Percentiles rank a stretch among this genome's conserved stretches.
Evolutionary conservation across 1,139 yeast genomes (phyloP).

Genomic region (Blastobotrys ciferrii): DNA sequence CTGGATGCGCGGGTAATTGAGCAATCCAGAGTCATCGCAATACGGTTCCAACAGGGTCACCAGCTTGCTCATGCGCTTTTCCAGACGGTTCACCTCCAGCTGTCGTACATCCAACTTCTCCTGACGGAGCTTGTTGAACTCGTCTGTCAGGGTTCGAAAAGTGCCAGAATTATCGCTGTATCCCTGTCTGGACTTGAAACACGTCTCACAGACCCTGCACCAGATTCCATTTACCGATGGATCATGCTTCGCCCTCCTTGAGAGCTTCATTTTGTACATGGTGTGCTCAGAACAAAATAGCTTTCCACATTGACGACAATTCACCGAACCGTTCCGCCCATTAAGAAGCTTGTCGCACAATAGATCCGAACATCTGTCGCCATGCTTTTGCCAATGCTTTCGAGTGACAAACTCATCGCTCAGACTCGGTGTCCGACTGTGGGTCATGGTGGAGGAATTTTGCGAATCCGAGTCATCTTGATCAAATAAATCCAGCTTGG

Average conservation of each 20-base stretch:
- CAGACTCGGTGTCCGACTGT: constrained; percentile 13
- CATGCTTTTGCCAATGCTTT: constrained; percentile 61
- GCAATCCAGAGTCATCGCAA: constrained; percentile 25
- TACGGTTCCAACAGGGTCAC: constrained; percentile 31
- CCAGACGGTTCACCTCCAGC: constrained; percentile 56
- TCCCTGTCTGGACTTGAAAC: constrained; percentile 59
- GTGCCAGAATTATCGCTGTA: constrained; percentile 44
- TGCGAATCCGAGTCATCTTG: constrained; percentile 17
- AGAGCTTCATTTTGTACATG: constrained; percentile 48
- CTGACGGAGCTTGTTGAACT: constrained; percentile 46
- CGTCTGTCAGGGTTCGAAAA: constrained; percentile 45
- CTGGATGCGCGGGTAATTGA: constrained; percentile 29
- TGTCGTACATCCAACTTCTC: constrained; percentile 40
- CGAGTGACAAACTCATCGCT: constrained; percentile 43
- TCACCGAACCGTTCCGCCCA: constrained; percentile 33
- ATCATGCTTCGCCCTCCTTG: constrained; percentile 47
- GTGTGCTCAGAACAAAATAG: constrained; percentile 70
- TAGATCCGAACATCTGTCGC: constrained; percentile 34
- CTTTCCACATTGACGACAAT: constrained; percentile 59
- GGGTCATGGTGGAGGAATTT: constrained; percentile 19
- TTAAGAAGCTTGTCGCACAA: constrained; percentile 34
- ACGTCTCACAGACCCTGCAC: constrained; percentile 66
- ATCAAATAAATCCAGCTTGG: constrained; percentile 37
- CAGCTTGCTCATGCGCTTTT: constrained; percentile 59
- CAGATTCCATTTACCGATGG: constrained; percentile 52